Conservation (phyloP, 2,329 filamentous ascomycete species). For the Exophiala lecanii-corni region DNA sequence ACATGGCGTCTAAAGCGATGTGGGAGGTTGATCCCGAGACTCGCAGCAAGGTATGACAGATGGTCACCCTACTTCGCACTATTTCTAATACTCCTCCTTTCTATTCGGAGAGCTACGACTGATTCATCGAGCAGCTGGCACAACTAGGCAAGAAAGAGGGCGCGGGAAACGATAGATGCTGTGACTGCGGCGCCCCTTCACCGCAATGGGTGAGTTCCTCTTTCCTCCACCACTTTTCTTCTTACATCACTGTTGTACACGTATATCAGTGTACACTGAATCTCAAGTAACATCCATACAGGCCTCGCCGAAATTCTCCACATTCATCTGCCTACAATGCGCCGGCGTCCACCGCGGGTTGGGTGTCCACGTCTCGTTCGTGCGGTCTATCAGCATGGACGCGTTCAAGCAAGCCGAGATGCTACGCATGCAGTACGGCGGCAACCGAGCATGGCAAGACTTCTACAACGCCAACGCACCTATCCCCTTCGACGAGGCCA, state of each 20-base stretch:
- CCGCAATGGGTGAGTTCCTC: conserved; percentile 79
- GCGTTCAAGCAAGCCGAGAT: conserved; percentile 93
- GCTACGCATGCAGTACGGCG: conserved; percentile 85
- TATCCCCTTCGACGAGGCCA: conserved; percentile 76
- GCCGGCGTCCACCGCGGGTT: conserved; percentile 91
- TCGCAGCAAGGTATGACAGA: conserved; percentile 71
- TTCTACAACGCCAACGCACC: conserved; percentile 78
- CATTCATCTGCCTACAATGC: conserved; percentile 97
- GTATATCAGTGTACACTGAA: too few species aligned
- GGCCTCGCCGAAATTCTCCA: conserved; percentile 89
- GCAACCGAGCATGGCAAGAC: conserved; percentile 78
- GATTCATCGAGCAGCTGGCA: conserved; percentile 80
- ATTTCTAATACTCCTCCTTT: conserved; percentile 1
- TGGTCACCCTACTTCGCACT: too few species aligned
- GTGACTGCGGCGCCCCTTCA: conserved; percentile 91
- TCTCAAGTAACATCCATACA: too few species aligned
- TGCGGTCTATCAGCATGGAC: conserved; percentile 97
- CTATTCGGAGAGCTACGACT: too few species aligned
- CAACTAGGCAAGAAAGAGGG: conserved; percentile 73
- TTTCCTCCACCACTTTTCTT: conserved; percentile 4
- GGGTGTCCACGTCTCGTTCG: conserved; percentile 97
- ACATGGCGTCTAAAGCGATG: conserved; percentile 50
- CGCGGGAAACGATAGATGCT: conserved; percentile 82
- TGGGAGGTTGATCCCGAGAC: conserved; percentile 99
- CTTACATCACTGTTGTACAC: too few species aligned